A percentile compares a stretch with the other conserved stretches of the same genome.
Conservation (phyloP, 768 basidiomycete genomes). For the Mycena maculata region DNA sequence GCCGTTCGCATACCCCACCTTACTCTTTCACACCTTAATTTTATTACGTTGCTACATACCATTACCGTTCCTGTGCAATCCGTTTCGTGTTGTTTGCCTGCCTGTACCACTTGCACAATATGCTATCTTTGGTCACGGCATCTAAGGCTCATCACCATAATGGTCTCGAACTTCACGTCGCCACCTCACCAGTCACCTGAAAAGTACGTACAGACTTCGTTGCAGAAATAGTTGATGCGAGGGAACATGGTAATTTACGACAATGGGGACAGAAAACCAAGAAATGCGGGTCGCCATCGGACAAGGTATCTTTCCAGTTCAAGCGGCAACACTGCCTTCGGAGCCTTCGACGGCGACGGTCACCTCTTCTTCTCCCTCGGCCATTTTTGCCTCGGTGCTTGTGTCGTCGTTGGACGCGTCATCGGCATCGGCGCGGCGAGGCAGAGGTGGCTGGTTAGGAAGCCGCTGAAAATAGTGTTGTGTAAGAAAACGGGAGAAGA, state of each 20-base stretch:
- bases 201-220: neutral
- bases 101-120: no score
- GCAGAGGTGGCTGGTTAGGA: constrained; percentile 64
- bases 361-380: constrained; percentile 31
- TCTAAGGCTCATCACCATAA: no score
- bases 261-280: neutral
- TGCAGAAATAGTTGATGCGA: neutral
- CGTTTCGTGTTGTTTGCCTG: neutral
- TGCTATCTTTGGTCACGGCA: no score
- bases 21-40: constrained; percentile 25
- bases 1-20: constrained; percentile 18
- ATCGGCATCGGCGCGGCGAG: constrained; percentile 42
- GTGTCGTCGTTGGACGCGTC: constrained; percentile 31
- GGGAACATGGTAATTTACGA: neutral
- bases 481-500: neutral
- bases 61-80: constrained; percentile 21
- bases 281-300: neutral
- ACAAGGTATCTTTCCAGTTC: neutral
- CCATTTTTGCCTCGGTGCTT: constrained; percentile 28
- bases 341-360: neutral
- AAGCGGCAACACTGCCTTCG: neutral
- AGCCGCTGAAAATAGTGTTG: constrained; percentile 59
- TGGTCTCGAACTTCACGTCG: no score
- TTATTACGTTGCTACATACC: constrained; percentile 28
- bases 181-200: no score